Percentiles rank a stretch among this genome's conserved stretches.
Conservation (phyloP, 163 green algal species). For the Scenedesmus sp. region DNA sequence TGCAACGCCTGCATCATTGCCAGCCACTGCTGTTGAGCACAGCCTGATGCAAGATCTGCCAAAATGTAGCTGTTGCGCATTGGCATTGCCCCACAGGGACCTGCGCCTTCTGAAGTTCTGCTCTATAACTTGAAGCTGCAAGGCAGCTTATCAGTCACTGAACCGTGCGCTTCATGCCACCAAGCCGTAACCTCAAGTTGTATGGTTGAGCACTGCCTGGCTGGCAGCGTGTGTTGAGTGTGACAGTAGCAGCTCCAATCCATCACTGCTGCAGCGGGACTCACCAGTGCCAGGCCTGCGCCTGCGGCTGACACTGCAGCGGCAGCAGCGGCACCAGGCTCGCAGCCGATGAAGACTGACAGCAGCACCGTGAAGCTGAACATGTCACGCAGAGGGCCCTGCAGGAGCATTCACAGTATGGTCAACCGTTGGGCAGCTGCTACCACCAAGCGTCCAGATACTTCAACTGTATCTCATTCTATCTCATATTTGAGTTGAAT, state of each 20-base stretch:
- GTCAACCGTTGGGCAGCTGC: neutral
- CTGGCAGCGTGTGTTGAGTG: neutral
- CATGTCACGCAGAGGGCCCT: conserved; percentile 50
- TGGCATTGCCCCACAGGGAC: too few species aligned
- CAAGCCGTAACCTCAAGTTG: too few species aligned
- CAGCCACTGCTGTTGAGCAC: too few species aligned
- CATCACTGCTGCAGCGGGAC: neutral
- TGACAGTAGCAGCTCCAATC: neutral
- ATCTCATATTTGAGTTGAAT: neutral
- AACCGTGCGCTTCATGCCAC: too few species aligned
- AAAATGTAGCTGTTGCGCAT: too few species aligned
- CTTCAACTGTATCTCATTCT: neutral
- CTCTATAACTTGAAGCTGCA: too few species aligned
- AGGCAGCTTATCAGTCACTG: too few species aligned
- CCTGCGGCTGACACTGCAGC: conserved; percentile 36
- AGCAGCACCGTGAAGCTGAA: conserved; percentile 57
- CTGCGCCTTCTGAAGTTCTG: too few species aligned
- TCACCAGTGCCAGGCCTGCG: conserved; percentile 32
- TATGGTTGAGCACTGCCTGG: neutral
- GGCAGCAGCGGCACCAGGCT: conserved; percentile 36
- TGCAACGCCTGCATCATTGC: too few species aligned
- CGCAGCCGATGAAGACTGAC: conserved; percentile 43
- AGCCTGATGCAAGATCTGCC: neutral
- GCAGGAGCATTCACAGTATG: neutral
- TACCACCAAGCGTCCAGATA: neutral